A percentile compares a stretch with the other conserved stretches of the same genome.
Conservation (phyloP, 768 basidiomycete species). For the Termitomyces sp. region DNA sequence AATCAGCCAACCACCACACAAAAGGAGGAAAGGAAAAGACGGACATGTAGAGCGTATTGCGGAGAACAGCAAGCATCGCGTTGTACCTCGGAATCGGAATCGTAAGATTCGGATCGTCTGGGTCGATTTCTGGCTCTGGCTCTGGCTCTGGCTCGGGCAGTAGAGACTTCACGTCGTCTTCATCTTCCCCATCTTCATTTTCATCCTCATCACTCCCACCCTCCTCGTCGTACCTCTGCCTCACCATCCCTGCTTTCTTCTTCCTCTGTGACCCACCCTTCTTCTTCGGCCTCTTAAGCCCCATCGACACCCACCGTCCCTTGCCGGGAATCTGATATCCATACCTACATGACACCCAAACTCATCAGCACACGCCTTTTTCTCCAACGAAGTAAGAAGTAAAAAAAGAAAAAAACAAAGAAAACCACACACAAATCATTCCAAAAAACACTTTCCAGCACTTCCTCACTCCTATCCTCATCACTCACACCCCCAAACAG, state of each 20-base stretch:
- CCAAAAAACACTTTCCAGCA: constrained; percentile 78
- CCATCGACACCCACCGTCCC: constrained; percentile 74
- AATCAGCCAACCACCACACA: background rate
- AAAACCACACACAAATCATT: constrained; percentile 63
- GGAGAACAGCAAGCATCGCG: constrained; percentile 79
- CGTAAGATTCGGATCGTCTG: constrained; percentile 60
- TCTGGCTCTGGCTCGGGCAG: constrained; percentile 21
- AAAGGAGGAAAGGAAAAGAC: constrained; percentile 18
- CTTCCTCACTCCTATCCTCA: constrained; percentile 81
- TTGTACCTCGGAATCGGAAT: constrained; percentile 76
- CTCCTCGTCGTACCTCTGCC: too few relatives aligned
- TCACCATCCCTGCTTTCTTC: constrained; percentile 11
- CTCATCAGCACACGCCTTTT: background rate
- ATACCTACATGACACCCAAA: constrained; percentile 40
- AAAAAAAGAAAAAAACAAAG: background rate
- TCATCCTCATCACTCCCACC: background rate
- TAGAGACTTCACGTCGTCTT: background rate
- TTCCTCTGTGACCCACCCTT: constrained; percentile 39
- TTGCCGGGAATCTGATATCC: constrained; percentile 72
- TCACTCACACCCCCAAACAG: constrained; percentile 87
- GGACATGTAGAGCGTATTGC: constrained; percentile 83
- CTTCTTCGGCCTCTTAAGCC: constrained; percentile 69
- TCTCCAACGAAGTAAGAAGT: too few relatives aligned
- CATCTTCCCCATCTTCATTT: background rate
- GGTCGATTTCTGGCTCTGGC: too few relatives aligned